Conservation (phyloP, 129 eudicot genomes). For the Pittosporum tobira region DNA sequence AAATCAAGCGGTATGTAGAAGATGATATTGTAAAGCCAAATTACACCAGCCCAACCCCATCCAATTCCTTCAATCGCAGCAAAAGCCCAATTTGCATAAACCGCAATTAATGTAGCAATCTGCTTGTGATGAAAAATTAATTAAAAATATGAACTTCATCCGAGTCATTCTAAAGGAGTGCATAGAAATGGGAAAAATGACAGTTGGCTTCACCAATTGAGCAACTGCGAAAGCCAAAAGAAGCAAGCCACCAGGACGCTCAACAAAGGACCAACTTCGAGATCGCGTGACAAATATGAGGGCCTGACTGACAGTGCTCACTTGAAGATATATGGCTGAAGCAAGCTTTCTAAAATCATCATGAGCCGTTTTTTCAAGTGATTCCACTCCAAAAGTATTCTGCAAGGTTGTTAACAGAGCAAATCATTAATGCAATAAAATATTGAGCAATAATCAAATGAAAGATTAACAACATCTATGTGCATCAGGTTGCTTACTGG, state of each 20-base stretch:
- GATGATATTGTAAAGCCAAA: constrained; percentile 93
- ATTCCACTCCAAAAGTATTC: constrained; percentile 67
- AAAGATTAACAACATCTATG: not conserved
- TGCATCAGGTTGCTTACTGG: constrained; percentile 38
- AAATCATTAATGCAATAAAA: no score
- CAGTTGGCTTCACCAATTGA: constrained; percentile 58
- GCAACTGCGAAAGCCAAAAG: constrained; percentile 74
- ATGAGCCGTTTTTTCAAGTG: constrained; percentile 73
- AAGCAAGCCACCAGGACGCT: constrained; percentile 90
- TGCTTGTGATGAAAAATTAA: constrained; percentile 18
- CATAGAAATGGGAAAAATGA: not conserved
- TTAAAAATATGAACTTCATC: not conserved
- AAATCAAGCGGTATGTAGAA: constrained; percentile 82
- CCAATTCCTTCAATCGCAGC: constrained; percentile 99
- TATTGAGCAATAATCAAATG: not conserved
- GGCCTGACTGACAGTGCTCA: constrained; percentile 96
- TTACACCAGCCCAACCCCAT: constrained; percentile 99
- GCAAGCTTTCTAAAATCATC: constrained; percentile 86
- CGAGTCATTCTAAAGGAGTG: not conserved
- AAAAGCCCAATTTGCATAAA: constrained; percentile 90
- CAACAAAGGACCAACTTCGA: constrained; percentile 91
- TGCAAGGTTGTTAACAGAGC: not conserved
- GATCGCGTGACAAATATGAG: constrained; percentile 94
- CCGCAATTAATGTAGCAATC: constrained; percentile 96
- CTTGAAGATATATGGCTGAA: constrained; percentile 97